Percentiles rank a stretch among this genome's conserved stretches.
These are phyloP conservation scores for Ballota nigra DNA, from an alignment of 257 asterid genomes.

Conservation along the genomic window DNA sequence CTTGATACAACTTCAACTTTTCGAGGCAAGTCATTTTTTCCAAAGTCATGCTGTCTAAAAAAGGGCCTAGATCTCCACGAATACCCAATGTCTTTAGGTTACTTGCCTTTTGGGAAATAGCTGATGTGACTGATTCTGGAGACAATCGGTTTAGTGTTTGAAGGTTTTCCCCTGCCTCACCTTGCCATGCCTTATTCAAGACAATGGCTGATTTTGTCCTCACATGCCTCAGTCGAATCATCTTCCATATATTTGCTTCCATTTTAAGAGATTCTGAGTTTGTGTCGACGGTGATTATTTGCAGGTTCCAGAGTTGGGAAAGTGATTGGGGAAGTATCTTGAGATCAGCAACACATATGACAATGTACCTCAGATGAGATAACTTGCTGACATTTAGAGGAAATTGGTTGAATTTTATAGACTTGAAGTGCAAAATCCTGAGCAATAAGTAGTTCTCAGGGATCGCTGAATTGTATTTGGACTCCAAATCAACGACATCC, in stretches of 20 bases:
- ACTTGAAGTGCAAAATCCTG: conserved; percentile 30
- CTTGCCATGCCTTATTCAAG: background rate
- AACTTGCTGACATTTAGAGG: conserved; percentile 21
- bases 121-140: conserved; percentile 22
- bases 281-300: conserved; percentile 30
- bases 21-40: conserved; percentile 2
- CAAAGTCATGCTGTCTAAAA: background rate
- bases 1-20: conserved; percentile 30
- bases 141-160: conserved; percentile 31
- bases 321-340: conserved; percentile 25
- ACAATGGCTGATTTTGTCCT: conserved; percentile 32
- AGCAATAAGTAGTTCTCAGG: conserved; percentile 28
- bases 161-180: conserved; percentile 9
- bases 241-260: conserved; percentile 26
- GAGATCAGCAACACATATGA: conserved; percentile 18
- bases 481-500: background rate
- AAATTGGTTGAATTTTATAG: conserved; percentile 29
- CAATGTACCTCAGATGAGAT: conserved; percentile 40
- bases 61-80: conserved; percentile 16
- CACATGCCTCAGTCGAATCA: conserved; percentile 39
- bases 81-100: conserved; percentile 30
- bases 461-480: background rate
- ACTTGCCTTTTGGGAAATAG: background rate
- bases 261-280: background rate
- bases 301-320: conserved; percentile 35